Percentiles rank a stretch among this genome's conserved stretches.
Evolutionary conservation across 495 filamentous ascomycete species (phyloP).

Genomic region (Penicillium malachiteum): DNA sequence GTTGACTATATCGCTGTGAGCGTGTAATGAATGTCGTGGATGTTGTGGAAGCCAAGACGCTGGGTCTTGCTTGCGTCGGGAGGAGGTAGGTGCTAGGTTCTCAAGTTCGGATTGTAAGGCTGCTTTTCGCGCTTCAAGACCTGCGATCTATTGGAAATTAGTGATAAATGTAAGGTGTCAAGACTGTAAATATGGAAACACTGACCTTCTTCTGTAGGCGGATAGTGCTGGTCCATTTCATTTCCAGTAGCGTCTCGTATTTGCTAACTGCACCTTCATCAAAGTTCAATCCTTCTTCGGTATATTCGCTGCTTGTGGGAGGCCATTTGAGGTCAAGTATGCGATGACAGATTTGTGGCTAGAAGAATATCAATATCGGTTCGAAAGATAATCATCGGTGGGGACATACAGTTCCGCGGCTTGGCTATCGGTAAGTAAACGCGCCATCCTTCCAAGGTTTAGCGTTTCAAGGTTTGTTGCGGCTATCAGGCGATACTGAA

Average conservation of each 20-base stretch:
- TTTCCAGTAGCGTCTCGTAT: slow-evolving; percentile 86
- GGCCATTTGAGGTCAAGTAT: slow-evolving; percentile 71
- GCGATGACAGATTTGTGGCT: slow-evolving; percentile 90
- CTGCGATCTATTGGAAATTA: slow-evolving; percentile 70
- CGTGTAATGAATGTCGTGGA: slow-evolving; percentile 75
- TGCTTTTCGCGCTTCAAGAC: slow-evolving; percentile 70
- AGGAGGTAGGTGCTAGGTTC: slow-evolving; percentile 79
- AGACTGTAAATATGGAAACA: not conserved
- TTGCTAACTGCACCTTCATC: slow-evolving; percentile 78
- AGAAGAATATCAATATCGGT: no score
- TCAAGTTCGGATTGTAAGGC: slow-evolving; percentile 78
- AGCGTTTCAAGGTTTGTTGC: no score
- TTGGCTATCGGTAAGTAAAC: no score
- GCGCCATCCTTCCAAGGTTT: no score
- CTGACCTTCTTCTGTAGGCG: slow-evolving; percentile 86
- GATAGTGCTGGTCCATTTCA: slow-evolving; percentile 94
- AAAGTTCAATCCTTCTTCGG: slow-evolving; percentile 60
- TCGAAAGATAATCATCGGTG: no score
- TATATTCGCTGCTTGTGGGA: slow-evolving; percentile 60
- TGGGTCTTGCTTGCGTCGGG: slow-evolving; percentile 69
- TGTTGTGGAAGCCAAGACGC: slow-evolving; percentile 78
- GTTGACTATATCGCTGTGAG: slow-evolving; percentile 75
- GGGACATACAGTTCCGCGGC: no score
- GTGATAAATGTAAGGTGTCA: not conserved
- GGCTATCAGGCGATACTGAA: no score